These are phyloP conservation scores for Geotrichum reessii DNA, from an alignment of 1,139 yeast species.

Conservation along the genomic window DNA sequence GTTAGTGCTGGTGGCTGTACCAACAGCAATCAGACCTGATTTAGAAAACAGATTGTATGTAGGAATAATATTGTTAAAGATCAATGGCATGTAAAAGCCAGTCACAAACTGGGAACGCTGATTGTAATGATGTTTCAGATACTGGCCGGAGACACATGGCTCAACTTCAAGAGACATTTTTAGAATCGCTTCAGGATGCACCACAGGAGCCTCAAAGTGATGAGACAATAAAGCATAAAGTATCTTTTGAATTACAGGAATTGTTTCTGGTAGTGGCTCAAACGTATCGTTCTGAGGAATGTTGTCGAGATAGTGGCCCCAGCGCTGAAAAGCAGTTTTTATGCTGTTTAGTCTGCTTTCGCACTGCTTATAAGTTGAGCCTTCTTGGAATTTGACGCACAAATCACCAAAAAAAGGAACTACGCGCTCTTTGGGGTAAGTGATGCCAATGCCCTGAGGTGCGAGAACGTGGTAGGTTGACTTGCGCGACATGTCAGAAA, in stretches of 20 bases:
- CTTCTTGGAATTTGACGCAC: conserved; percentile 39
- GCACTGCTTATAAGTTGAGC: conserved; percentile 49
- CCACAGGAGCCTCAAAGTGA: conserved; percentile 28
- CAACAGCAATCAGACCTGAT: conserved; percentile 40
- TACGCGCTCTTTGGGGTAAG: conserved; percentile 69
- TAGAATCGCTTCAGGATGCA: conserved; percentile 32
- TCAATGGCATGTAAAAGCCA: conserved; percentile 56
- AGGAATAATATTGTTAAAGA: conserved; percentile 53
- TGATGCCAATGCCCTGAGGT: conserved; percentile 79
- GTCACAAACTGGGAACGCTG: conserved; percentile 47
- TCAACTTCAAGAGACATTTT: conserved; percentile 43
- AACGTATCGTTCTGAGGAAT: conserved; percentile 39
- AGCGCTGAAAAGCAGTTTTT: conserved; percentile 67
- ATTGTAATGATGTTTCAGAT: conserved; percentile 39
- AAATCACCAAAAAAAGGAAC: conserved; percentile 92
- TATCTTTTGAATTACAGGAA: conserved; percentile 33
- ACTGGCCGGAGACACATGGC: conserved; percentile 42
- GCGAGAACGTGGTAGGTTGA: conserved; percentile 71
- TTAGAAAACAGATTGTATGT: conserved; percentile 52
- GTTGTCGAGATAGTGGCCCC: conserved; percentile 62
- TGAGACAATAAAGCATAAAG: conserved; percentile 36
- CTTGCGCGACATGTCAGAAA: conserved; percentile 44
- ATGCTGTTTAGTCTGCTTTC: conserved; percentile 64
- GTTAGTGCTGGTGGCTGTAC: conserved; percentile 16
- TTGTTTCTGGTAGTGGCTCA: conserved; percentile 31